These are phyloP conservation scores for Phytophthora citrophthora DNA, from an alignment of 352 stramenopile genomes.

Conservation along the genomic window DNA sequence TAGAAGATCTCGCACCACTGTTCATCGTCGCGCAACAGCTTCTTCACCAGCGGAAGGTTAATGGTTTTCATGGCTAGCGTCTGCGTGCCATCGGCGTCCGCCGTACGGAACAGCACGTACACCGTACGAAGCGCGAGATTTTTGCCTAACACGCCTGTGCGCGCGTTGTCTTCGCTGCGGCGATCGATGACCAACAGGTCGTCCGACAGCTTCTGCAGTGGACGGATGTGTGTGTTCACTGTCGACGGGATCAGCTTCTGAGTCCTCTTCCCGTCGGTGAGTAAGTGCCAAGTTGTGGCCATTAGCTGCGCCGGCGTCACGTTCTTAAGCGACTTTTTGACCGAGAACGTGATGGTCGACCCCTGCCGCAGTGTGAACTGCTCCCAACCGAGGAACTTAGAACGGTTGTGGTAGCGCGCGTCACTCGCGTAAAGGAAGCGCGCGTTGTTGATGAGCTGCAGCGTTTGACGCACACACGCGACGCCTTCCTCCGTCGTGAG, in stretches of 20 bases:
- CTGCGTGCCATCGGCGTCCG: conserved; percentile 33
- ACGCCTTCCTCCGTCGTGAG: conserved; percentile 43
- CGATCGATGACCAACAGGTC: conserved; percentile 59
- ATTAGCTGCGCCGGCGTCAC: conserved; percentile 33
- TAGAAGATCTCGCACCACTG: conserved; percentile 75
- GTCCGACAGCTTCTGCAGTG: conserved; percentile 51
- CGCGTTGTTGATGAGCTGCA: conserved; percentile 42
- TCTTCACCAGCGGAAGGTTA: conserved; percentile 53
- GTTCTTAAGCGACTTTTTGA: conserved; percentile 49
- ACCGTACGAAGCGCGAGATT: conserved; percentile 56
- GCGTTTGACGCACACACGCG: conserved; percentile 31
- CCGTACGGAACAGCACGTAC: conserved; percentile 48
- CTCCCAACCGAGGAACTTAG: conserved; percentile 58
- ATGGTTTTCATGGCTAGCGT: conserved; percentile 70
- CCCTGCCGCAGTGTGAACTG: conserved; percentile 47
- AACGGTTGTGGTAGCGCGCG: conserved; percentile 31
- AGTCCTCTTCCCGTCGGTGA: conserved; percentile 43
- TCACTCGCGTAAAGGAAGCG: conserved; percentile 41
- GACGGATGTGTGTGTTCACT: conserved; percentile 46
- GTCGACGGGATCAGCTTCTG: conserved; percentile 41
- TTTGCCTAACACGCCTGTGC: conserved; percentile 23
- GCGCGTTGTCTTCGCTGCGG: conserved; percentile 39
- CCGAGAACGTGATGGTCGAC: conserved; percentile 55
- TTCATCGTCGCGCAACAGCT: conserved; percentile 47
- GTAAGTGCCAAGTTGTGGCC: conserved; percentile 44